Percentiles rank a stretch among this genome's conserved stretches.
Evolutionary conservation across 139 green algal genomes (phyloP).

Genomic region (Edaphochlamys debaryana): DNA sequence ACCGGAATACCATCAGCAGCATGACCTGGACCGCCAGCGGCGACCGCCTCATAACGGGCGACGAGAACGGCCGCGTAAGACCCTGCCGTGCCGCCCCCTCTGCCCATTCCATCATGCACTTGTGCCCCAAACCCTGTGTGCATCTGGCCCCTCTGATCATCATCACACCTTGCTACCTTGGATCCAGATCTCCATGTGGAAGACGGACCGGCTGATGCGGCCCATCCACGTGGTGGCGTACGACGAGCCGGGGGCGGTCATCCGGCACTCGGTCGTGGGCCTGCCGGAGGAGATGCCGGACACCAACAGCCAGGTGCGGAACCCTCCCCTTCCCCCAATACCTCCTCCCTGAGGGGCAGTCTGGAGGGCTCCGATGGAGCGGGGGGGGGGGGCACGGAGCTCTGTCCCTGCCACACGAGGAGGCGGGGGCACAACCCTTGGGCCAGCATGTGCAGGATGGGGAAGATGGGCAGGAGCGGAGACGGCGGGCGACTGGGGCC

Average conservation of each 20-base stretch:
- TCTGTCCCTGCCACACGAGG: no score
- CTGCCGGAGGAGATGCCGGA: slow-evolving; percentile 37
- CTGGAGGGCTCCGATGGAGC: no score
- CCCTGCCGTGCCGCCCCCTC: no score
- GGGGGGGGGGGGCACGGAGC: no score
- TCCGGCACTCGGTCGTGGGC: slow-evolving; percentile 39
- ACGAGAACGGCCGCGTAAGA: slow-evolving; percentile 59
- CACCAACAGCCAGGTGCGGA: slow-evolving; percentile 32
- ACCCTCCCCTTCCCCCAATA: no score
- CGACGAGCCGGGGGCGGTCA: slow-evolving; percentile 47
- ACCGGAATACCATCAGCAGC: slow-evolving; percentile 50
- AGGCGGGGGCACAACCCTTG: no score
- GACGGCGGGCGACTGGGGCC: no score
- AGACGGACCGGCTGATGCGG: slow-evolving; percentile 58
- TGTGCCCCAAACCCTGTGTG: no score
- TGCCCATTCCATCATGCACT: no score
- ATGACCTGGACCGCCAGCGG: slow-evolving; percentile 57
- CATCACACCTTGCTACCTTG: neutral
- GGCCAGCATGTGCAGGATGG: no score
- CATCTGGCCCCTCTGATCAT: neutral
- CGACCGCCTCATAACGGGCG: slow-evolving; percentile 52
- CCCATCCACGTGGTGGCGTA: slow-evolving; percentile 53
- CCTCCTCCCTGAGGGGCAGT: no score
- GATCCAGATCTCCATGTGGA: slow-evolving; percentile 56
- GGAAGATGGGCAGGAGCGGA: no score